Conservation (phyloP, 2,329 filamentous ascomycete species). For the Chaetomiaceae sp. region DNA sequence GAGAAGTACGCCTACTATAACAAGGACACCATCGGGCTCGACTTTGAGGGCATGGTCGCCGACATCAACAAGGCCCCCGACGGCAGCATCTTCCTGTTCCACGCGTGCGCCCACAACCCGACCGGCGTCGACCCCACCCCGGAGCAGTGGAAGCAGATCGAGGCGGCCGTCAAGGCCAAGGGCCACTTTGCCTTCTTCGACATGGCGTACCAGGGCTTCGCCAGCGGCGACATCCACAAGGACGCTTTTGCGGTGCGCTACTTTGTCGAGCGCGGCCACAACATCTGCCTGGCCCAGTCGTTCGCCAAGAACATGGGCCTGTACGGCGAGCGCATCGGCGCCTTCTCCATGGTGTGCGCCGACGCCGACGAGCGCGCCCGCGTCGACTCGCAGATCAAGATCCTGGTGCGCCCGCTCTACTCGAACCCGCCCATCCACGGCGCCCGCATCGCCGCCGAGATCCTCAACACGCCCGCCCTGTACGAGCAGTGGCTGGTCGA, state of each 20-base stretch:
- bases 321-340: conserved; percentile 96
- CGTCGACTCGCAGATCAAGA: conserved; percentile 97
- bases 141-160: conserved; percentile 91
- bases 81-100: conserved; percentile 85
- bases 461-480: conserved; percentile 78
- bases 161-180: conserved; percentile 76
- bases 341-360: conserved; percentile 87
- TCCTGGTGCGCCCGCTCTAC: conserved; percentile 93
- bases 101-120: conserved; percentile 97
- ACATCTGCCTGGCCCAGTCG: conserved; percentile 82
- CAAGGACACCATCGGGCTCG: conserved; percentile 95
- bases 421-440: conserved; percentile 97
- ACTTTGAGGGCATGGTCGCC: conserved; percentile 88
- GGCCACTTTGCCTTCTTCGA: conserved; percentile 96
- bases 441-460: conserved; percentile 86
- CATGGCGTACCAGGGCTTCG: conserved; percentile 99
- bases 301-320: conserved; percentile 99
- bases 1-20: conserved; percentile 99
- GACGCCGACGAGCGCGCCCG: conserved; percentile 89
- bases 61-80: conserved; percentile 87
- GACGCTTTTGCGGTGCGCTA: conserved; percentile 91
- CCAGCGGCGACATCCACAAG: conserved; percentile 83
- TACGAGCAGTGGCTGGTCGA: conserved; percentile 94
- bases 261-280: conserved; percentile 90
- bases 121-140: conserved; percentile 91